Conservation (phyloP, 2,329 filamentous ascomycete species). For the Fusarium floridanum region DNA sequence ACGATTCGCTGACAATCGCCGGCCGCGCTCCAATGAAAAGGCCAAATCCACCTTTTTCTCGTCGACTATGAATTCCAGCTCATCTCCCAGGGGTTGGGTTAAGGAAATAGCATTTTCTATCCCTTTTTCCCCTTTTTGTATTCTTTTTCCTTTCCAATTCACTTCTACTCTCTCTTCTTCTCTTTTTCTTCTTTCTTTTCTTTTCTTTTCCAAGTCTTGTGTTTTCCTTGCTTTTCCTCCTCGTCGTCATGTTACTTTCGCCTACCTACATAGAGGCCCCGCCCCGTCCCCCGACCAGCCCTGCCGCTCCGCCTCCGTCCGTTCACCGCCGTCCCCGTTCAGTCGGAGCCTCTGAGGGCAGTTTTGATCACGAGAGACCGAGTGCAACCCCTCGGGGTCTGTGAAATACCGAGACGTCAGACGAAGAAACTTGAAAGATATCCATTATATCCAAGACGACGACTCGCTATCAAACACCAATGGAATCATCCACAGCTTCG, state of each 20-base stretch:
- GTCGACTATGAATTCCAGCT: slow-evolving; percentile 38
- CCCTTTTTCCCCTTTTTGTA: background rate
- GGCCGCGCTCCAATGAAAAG: slow-evolving; percentile 43
- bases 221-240: background rate
- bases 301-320: slow-evolving; percentile 46
- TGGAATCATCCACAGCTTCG: background rate
- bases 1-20: slow-evolving; percentile 43
- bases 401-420: background rate
- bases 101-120: slow-evolving; percentile 18
- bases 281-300: slow-evolving; percentile 38
- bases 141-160: background rate
- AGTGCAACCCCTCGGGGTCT: slow-evolving; percentile 14
- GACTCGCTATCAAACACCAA: background rate
- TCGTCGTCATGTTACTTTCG: background rate
- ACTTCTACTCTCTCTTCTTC: background rate
- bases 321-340: slow-evolving; percentile 41
- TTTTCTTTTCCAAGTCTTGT: background rate
- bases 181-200: background rate
- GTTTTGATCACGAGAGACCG: slow-evolving; percentile 20
- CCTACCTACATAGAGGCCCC: slow-evolving; percentile 16
- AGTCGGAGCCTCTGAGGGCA: slow-evolving; percentile 33
- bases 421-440: background rate
- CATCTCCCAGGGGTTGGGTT: slow-evolving; percentile 32
- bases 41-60: slow-evolving; percentile 37
- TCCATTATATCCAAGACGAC: background rate